phyloP scores from a whole-genome alignment of 805 yeast genomes.

The Candida vaughaniae region DNA sequence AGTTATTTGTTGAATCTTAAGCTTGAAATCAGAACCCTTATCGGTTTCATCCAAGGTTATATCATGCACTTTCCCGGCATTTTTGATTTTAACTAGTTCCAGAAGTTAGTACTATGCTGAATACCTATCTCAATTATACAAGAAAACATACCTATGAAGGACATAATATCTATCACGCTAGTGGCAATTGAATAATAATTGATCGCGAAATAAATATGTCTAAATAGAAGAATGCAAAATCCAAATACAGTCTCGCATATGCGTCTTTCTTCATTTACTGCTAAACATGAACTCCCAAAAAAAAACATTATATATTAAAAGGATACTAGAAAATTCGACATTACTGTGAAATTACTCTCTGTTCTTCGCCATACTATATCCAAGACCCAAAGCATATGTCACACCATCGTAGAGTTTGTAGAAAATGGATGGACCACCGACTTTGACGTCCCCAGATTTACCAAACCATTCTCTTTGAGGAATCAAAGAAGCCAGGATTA shows the following conservation, averaged over 20 bases:
- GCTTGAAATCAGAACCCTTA: conserved; percentile 63
- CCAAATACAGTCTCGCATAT: too few species aligned
- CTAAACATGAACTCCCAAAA: too few species aligned
- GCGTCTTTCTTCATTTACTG: too few species aligned
- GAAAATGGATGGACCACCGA: conserved; percentile 31
- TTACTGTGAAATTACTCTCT: background rate
- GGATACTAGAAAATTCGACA: too few species aligned
- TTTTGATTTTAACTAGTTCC: conserved; percentile 29
- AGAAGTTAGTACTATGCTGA: too few species aligned
- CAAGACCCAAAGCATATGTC: conserved; percentile 28
- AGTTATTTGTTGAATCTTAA: conserved; percentile 68
- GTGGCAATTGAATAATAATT: conserved; percentile 1
- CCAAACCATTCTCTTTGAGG: conserved; percentile 38
- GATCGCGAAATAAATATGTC: too few species aligned
- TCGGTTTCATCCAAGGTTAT: conserved; percentile 48
- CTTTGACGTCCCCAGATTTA: conserved; percentile 33
- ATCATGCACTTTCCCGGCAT: conserved; percentile 43
- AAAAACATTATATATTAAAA: background rate
- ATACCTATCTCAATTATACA: too few species aligned
- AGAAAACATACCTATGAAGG: conserved; percentile 5
- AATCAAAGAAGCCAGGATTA: conserved; percentile 16
- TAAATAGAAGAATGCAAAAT: too few species aligned
- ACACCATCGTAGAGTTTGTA: conserved; percentile 32
- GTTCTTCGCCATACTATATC: conserved; percentile 11
- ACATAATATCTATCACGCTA: conserved; percentile 1